Percentiles rank a stretch among this genome's conserved stretches.
These are phyloP conservation scores for Xeromyces bisporus DNA, from an alignment of 495 filamentous ascomycete genomes.

Conservation along the genomic window DNA sequence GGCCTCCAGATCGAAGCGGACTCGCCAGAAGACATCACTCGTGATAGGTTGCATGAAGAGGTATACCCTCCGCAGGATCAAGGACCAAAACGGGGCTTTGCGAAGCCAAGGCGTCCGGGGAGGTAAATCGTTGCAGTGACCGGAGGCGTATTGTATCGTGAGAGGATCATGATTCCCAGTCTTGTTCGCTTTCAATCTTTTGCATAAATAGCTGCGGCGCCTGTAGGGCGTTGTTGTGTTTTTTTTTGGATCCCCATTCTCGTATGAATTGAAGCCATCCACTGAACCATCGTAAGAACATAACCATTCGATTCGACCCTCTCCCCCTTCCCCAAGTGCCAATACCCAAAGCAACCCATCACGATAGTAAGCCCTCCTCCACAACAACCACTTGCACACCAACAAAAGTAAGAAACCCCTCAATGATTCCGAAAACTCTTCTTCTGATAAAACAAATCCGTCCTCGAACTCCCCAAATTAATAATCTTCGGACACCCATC, in stretches of 20 bases:
- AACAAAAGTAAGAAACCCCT: no score
- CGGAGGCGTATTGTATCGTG: not conserved
- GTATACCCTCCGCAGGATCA: conserved; percentile 52
- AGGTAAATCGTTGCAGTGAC: conserved; percentile 13
- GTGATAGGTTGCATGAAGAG: conserved; percentile 51
- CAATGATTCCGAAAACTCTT: conserved; percentile 59
- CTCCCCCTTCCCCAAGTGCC: not conserved
- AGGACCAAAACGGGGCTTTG: conserved; percentile 52
- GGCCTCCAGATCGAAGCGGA: conserved; percentile 42
- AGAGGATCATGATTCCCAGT: not conserved
- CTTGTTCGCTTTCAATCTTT: no score
- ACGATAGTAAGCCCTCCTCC: no score
- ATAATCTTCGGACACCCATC: conserved; percentile 99
- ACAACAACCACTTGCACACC: no score
- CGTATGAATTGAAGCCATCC: not conserved
- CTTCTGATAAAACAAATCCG: conserved; percentile 82
- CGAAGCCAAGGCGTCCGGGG: conserved; percentile 80
- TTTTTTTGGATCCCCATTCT: not conserved
- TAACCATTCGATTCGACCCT: not conserved
- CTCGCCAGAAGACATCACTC: conserved; percentile 63
- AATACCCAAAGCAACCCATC: not conserved
- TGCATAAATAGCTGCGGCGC: not conserved
- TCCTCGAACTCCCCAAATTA: conserved; percentile 85
- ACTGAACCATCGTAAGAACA: not conserved
- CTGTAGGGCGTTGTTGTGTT: not conserved